phyloP scores from a whole-genome alignment of 805 yeast genomes.

The Barnettozyma sp. region DNA sequence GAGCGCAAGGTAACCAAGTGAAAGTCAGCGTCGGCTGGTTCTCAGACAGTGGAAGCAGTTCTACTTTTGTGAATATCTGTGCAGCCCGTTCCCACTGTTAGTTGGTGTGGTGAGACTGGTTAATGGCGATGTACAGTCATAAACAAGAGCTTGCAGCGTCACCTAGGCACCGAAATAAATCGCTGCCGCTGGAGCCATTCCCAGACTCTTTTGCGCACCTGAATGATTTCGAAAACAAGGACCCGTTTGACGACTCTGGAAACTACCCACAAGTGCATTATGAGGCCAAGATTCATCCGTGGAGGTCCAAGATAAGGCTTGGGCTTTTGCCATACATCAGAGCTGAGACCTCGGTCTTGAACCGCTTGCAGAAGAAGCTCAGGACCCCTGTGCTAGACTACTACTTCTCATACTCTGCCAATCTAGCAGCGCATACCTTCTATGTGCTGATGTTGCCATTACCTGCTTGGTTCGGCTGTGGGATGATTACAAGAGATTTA shows the following conservation, averaged over 20 bases:
- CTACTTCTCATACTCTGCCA: constrained; percentile 83
- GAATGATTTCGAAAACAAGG: constrained; percentile 22
- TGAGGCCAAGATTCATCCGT: constrained; percentile 44
- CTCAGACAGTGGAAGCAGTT: no score
- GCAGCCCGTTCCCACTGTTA: no score
- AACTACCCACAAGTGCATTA: constrained; percentile 63
- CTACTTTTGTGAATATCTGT: no score
- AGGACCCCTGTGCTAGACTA: constrained; percentile 52
- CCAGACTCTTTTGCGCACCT: constrained; percentile 23
- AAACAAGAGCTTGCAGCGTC: background rate
- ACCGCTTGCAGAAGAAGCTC: constrained; percentile 43
- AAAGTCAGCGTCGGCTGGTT: no score
- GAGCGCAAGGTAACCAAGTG: no score
- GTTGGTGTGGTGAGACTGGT: no score
- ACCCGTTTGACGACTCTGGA: constrained; percentile 58
- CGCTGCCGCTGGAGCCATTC: constrained; percentile 6
- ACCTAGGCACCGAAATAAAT: background rate
- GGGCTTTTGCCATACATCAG: constrained; percentile 49
- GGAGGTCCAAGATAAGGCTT: constrained; percentile 49
- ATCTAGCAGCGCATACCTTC: constrained; percentile 88
- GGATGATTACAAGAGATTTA: constrained; percentile 54
- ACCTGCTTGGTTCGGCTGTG: constrained; percentile 74
- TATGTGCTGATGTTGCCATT: constrained; percentile 84
- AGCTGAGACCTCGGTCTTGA: constrained; percentile 56
- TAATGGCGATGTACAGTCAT: no score